Base-by-base conservation (phyloP, 331 rosid genomes). In the Telfairia occidentalis region DNA sequence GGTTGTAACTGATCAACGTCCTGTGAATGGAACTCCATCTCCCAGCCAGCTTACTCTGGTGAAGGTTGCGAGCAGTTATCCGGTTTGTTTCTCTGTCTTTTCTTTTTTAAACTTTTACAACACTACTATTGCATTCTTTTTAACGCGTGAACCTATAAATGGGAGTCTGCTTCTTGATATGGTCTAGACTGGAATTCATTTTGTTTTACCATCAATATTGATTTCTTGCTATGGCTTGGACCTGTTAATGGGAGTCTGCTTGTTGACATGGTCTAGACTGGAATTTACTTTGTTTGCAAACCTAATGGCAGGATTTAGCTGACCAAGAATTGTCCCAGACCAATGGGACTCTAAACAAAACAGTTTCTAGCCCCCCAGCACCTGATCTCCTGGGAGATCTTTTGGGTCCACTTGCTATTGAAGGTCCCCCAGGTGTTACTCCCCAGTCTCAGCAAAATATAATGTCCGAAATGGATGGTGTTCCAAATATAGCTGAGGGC, bases 331-430 rank as follows among this genome's bases (percentile, higher is more conserved):
- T 78, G 69, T 70, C 96, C 80, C 88, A 64, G 79, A 90, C 88
- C 81, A 92, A 92, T 86, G 97, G 97, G 76, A 82, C 86, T 76
- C 81, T 81, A 79, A 85, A 1, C 87, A 78, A 30, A 40, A 87
- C 84, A 66, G 94, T 90, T 81, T 83, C 91, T 71, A 82, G 83
- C 76, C 82, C 87, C 71, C 81, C 89, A 43, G 61, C 90, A 40
- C 81, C 81, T 38, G 97, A 95, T 85, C 83, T 92, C 78, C 90
- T 92, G 70, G 78, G 90, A 53, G 99, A 95, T 82, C 87, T 95
- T 64, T 86, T 95, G 86, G 96, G 96, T 82, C 91, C 98, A 32
- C 82, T 94, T 84, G 99, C 99, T 78, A 90, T 95, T 77, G 97
- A 89, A 86, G 99, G 94, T 54, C 96, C 97, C 81, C 96, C 97